A percentile compares a stretch with the other conserved stretches of the same genome.
These are phyloP conservation scores for Fusarium citri DNA, from an alignment of 2,329 filamentous ascomycete species.

Conservation along the genomic window DNA sequence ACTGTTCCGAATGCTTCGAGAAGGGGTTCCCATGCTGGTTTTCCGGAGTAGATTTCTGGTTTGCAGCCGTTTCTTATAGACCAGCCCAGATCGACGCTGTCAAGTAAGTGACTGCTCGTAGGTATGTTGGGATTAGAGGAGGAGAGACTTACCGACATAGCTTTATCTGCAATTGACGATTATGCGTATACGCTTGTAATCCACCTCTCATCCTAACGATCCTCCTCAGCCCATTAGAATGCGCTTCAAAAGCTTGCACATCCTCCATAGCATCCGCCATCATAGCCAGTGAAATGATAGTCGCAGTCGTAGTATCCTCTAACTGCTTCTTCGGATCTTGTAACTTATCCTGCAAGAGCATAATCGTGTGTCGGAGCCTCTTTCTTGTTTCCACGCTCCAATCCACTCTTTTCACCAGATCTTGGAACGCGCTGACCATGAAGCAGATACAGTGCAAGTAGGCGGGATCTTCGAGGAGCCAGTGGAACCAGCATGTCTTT, in stretches of 20 bases:
- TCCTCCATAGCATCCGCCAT: slow-evolving; percentile 42
- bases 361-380: slow-evolving; percentile 34
- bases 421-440: slow-evolving; percentile 41
- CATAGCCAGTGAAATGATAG: slow-evolving; percentile 39
- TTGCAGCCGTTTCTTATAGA: slow-evolving; percentile 43
- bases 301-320: slow-evolving; percentile 37
- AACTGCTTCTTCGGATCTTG: slow-evolving; percentile 25
- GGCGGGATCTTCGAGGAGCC: slow-evolving; percentile 43
- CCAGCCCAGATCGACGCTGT: slow-evolving; percentile 47
- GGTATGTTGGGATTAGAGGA: accelerated
- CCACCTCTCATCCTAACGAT: slow-evolving; percentile 47
- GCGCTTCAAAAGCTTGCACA: slow-evolving; percentile 27
- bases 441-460: slow-evolving; percentile 46
- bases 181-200: slow-evolving; percentile 38
- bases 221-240: slow-evolving; percentile 39
- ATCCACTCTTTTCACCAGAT: slow-evolving; percentile 3
- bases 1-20: slow-evolving; percentile 7
- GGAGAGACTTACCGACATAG: slow-evolving; percentile 43
- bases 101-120: neutral
- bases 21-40: slow-evolving; percentile 38
- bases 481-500: slow-evolving; percentile 46
- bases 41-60: slow-evolving; percentile 37
- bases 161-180: slow-evolving; percentile 46
- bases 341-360: slow-evolving; percentile 32
- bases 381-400: slow-evolving; percentile 11